Base-by-base conservation (phyloP, 208 protist genomes). In the Trypanosomatidae sp. region DNA sequence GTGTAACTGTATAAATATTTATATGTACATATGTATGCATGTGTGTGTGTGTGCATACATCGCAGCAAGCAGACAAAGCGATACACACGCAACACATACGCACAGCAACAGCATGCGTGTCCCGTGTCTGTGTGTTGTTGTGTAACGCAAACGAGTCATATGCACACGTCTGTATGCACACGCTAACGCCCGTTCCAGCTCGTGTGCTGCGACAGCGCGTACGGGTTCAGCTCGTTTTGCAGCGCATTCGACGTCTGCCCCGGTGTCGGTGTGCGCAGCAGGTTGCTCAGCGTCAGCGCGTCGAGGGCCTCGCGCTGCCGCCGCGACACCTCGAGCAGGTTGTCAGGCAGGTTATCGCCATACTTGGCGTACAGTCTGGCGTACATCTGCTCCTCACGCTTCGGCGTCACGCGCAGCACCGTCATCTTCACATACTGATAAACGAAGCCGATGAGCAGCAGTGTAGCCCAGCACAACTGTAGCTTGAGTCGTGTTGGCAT, bases 311-410 rank as follows among this genome's bases (percentile, higher is more conserved):
- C 80, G 13, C 80, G 71, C 53, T 85, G 80, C 7, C 69, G 53
- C 61, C 69, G 75, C 33, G 72, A 66, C 15, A 72, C 51, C 18
- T 65, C 50, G 28, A 89, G 60, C 6, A 89, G 40, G 25, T 82
- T 65, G 18, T 72, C 57, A 5, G 80, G 80, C 8, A 89, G 64
- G 48, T 77, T 79, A 50, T 89, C 75, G 13, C 75, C 79, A 49
- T 82, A 18, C 22, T 71, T 64, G 19, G 71, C 53, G 16, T 85
- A 54, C 51, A 85, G 72, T 15, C n/a, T 11, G 50, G 64, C 46
- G 58, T 89, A 89, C 71, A 89, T 80, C 39, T 89, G 80, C 50
- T 89, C 74, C 56, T 89, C 80, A 13, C 80, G 74, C 63, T 83
- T 82, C 20, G 80, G 80, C 43, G 84, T 63, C 40, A 89, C 69